A percentile compares a stretch with the other conserved stretches of the same genome.
Conservation (phyloP, 2,329 filamentous ascomycete genomes). For the Atkinsonella hypoxylon region DNA sequence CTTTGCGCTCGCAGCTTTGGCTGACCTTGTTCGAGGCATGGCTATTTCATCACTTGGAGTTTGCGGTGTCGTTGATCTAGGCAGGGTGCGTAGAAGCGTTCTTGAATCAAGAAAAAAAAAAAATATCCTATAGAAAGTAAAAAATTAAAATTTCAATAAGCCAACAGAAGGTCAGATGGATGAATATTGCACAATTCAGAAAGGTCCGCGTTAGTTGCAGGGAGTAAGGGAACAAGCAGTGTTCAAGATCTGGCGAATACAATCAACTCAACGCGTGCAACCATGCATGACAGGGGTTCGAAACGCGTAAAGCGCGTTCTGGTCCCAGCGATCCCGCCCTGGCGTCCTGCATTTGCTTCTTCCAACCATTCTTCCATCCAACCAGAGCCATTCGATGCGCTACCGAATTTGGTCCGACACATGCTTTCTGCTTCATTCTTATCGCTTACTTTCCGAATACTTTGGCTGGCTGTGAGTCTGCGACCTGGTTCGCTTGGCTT, state of each 20-base stretch:
- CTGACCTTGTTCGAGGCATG: conserved; percentile 41
- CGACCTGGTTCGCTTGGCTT: background rate
- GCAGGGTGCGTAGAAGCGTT: too few relatives aligned
- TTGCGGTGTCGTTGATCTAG: too few relatives aligned
- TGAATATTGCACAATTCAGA: too few relatives aligned
- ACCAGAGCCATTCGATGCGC: background rate
- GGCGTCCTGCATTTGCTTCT: background rate
- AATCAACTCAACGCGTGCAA: conserved; percentile 4
- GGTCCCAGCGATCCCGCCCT: background rate
- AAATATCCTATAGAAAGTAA: too few relatives aligned
- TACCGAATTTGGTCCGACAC: background rate
- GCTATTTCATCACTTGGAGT: background rate
- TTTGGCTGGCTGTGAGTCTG: background rate
- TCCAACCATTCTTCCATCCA: background rate
- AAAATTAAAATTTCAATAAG: too few relatives aligned
- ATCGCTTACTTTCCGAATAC: background rate
- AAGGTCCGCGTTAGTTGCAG: too few relatives aligned
- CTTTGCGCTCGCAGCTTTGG: conserved; percentile 19
- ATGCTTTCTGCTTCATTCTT: background rate
- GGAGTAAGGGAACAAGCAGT: background rate
- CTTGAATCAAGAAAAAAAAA: too few relatives aligned
- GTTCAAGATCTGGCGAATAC: background rate
- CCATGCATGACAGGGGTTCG: background rate
- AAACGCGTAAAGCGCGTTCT: conserved; percentile 9
- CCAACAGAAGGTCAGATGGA: too few relatives aligned